phyloP scores from a whole-genome alignment of 192 early-diverging fungal genomes.

The Chytriomyces hyalinus region DNA sequence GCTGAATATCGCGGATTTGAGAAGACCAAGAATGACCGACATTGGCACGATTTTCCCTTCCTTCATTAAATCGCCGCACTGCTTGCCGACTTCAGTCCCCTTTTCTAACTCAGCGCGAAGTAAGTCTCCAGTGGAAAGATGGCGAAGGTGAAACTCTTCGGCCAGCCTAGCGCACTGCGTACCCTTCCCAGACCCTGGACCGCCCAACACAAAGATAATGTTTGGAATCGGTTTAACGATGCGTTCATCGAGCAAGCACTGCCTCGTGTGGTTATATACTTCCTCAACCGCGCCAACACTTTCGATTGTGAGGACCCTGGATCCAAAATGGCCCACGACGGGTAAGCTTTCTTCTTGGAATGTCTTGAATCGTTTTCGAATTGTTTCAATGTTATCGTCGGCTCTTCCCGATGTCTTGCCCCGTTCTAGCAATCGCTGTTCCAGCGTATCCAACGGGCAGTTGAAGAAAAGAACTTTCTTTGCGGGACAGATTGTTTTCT shows the following conservation, averaged over 20 bases:
- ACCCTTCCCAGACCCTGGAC: conserved; percentile 59
- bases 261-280: conserved; percentile 8
- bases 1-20: conserved; percentile 36
- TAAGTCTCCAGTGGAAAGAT: conserved; percentile 67
- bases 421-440: conserved; percentile 54
- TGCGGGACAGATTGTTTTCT: conserved; percentile 26
- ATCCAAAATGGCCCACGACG: conserved; percentile 53
- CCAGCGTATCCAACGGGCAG: conserved; percentile 58
- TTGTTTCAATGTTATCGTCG: conserved; percentile 64
- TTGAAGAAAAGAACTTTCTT: conserved; percentile 42
- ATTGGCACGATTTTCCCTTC: conserved; percentile 69
- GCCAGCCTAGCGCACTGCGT: conserved; percentile 62
- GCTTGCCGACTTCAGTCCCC: conserved; percentile 47
- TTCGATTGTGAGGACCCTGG: conserved; percentile 34
- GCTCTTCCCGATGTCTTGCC: conserved; percentile 57
- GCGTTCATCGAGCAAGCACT: conserved; percentile 6
- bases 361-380: conserved; percentile 55
- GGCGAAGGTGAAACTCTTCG: conserved; percentile 48
- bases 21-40: conserved; percentile 39
- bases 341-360: conserved; percentile 56
- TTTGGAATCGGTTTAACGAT: conserved; percentile 33
- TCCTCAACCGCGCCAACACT: conserved; percentile 27
- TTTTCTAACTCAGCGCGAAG: conserved; percentile 60
- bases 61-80: conserved; percentile 55
- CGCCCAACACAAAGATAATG: conserved; percentile 59